Conservation (phyloP, 768 basidiomycete species). For the Suillus plorans region DNA sequence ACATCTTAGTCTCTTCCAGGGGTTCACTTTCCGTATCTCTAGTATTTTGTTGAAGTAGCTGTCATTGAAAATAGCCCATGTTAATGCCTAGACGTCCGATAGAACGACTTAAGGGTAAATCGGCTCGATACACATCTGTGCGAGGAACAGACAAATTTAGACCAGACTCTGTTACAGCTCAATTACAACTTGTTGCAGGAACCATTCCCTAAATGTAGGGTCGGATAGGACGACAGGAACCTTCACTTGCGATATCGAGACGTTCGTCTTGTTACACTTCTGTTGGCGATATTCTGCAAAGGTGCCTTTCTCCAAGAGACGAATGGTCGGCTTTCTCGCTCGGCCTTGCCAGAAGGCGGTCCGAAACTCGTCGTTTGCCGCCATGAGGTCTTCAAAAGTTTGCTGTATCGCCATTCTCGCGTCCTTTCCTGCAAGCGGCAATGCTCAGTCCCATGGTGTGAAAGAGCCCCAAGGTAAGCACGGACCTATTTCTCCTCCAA, state of each 20-base stretch:
- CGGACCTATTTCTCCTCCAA: not conserved
- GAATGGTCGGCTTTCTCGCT: constrained; percentile 10
- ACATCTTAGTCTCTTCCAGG: not conserved
- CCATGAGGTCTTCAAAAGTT: not conserved
- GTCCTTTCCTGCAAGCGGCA: not conserved
- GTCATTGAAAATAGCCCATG: not conserved
- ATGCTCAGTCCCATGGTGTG: not conserved
- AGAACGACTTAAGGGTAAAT: not conserved
- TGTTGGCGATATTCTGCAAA: constrained; percentile 12
- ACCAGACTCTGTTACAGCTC: constrained; percentile 5
- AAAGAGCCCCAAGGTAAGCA: not conserved
- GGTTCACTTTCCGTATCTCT: not conserved
- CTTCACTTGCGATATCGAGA: constrained; percentile 9
- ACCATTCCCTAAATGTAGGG: constrained; percentile 1
- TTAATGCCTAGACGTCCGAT: not conserved
- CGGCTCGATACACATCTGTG: not conserved
- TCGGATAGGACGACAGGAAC: constrained; percentile 12
- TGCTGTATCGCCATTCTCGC: not conserved
- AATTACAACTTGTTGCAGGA: constrained; percentile 2
- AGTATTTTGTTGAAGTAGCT: not conserved
- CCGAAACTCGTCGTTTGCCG: not conserved
- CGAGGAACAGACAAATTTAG: not conserved
- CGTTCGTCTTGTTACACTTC: not conserved
- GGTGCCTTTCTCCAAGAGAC: constrained; percentile 8
- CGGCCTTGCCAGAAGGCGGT: not conserved